These are phyloP conservation scores for Kodamaea derodonti DNA, from an alignment of 1,139 yeast genomes.

Conservation along the genomic window DNA sequence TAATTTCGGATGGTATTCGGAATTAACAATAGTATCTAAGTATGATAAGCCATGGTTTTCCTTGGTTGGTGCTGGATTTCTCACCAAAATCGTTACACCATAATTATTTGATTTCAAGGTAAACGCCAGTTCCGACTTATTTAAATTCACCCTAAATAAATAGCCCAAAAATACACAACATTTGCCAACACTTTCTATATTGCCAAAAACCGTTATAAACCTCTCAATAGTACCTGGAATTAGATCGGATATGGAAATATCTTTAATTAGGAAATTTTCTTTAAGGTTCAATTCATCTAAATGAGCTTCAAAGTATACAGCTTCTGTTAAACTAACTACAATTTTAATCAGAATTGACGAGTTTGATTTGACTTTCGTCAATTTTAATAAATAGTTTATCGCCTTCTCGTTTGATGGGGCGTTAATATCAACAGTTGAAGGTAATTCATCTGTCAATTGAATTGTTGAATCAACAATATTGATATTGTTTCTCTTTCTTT, in stretches of 20 bases:
- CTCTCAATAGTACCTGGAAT: slow-evolving; percentile 28
- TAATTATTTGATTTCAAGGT: slow-evolving; percentile 34
- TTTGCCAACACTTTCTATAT: slow-evolving; percentile 17
- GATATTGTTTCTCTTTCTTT: slow-evolving; percentile 8
- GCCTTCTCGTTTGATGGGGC: slow-evolving; percentile 21
- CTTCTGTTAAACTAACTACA: slow-evolving; percentile 26
- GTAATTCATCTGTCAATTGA: slow-evolving; percentile 5
- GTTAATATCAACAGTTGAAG: slow-evolving; percentile 4
- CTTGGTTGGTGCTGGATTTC: slow-evolving; percentile 4
- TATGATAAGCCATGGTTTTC: slow-evolving; percentile 4
- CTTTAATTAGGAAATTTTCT: slow-evolving; percentile 18
- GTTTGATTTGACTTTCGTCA: slow-evolving; percentile 6
- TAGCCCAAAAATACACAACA: slow-evolving; percentile 23
- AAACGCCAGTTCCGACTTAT: slow-evolving; percentile 13
- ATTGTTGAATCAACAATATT: slow-evolving; percentile 3
- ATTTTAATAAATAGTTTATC: slow-evolving; percentile 16
- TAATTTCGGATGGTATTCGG: slow-evolving; percentile 5
- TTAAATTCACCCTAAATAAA: slow-evolving; percentile 18
- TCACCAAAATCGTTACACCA: slow-evolving; percentile 4
- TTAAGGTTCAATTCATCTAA: slow-evolving; percentile 11
- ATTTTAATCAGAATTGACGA: slow-evolving; percentile 14
- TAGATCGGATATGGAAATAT: slow-evolving; percentile 18
- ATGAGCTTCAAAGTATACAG: slow-evolving; percentile 19
- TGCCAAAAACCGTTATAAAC: slow-evolving; percentile 26
- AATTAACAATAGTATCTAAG: slow-evolving; percentile 5